A percentile compares a stretch with the other conserved stretches of the same genome.
Conservation (phyloP, 345 rosid genomes). For the Eutrema heterophyllum region DNA sequence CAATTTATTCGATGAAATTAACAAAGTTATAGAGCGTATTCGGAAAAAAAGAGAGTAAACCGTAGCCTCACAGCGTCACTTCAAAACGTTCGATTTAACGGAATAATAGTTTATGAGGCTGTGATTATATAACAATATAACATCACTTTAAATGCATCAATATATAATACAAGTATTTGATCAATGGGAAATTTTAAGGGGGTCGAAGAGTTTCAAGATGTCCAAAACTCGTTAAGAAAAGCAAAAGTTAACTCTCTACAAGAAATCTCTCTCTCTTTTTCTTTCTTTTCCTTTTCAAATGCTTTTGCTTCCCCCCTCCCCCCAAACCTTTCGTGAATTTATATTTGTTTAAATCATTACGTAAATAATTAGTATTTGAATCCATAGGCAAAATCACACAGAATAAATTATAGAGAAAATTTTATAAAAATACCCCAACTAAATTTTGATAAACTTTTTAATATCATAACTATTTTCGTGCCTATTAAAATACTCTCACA, state of each 20-base stretch:
- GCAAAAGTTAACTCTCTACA: conserved; percentile 7
- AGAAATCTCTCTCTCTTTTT: neutral
- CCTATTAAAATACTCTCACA: no score
- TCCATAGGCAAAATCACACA: neutral
- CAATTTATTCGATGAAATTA: neutral
- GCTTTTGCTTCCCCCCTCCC: conserved; percentile 13
- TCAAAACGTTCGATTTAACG: neutral
- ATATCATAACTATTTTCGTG: no score
- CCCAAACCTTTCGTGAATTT: neutral
- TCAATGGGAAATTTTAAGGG: neutral
- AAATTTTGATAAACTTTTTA: no score
- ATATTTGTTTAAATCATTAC: neutral
- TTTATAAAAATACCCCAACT: no score
- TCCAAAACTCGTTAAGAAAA: neutral
- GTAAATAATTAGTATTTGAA: neutral
- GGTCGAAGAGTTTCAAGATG: neutral
- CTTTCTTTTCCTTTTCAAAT: neutral
- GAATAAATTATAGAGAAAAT: no score
- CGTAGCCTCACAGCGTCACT: neutral
- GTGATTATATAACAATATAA: neutral
- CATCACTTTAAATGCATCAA: neutral
- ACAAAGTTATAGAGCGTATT: neutral
- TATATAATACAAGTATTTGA: neutral
- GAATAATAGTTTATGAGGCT: neutral
- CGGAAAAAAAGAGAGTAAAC: neutral